These are phyloP conservation scores for Eustoma russellianum DNA, from an alignment of 257 asterid genomes.

Conservation along the genomic window DNA sequence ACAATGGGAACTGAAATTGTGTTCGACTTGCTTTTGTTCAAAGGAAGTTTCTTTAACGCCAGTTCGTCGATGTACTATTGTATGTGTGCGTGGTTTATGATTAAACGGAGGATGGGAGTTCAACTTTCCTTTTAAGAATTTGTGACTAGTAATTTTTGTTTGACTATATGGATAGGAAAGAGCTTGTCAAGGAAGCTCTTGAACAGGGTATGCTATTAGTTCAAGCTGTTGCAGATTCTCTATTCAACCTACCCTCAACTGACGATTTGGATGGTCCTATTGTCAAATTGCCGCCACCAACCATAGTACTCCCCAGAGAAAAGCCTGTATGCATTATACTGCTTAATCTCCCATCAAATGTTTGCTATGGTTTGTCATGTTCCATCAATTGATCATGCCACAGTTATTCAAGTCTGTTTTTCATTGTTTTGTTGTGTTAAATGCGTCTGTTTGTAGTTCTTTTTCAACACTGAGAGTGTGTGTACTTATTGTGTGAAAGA, in stretches of 20 bases:
- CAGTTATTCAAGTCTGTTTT: background rate
- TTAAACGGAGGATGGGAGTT: too few relatives aligned
- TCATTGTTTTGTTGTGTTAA: background rate
- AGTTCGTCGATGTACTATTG: background rate
- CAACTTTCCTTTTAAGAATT: background rate
- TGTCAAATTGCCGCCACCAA: slow-evolving; percentile 65
- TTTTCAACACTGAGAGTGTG: too few relatives aligned
- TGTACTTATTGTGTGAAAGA: too few relatives aligned
- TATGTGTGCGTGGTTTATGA: too few relatives aligned
- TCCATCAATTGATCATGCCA: background rate
- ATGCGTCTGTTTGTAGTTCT: too few relatives aligned
- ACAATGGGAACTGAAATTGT: background rate
- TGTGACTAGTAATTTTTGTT: background rate
- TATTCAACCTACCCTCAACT: slow-evolving; percentile 62
- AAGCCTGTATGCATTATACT: slow-evolving; percentile 54
- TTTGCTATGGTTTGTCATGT: too few relatives aligned
- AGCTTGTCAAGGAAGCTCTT: slow-evolving; percentile 40
- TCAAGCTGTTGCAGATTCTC: slow-evolving; percentile 78
- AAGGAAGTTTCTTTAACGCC: too few relatives aligned
- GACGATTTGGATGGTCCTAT: slow-evolving; percentile 76
- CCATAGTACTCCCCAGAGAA: slow-evolving; percentile 68
- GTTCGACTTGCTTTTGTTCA: background rate
- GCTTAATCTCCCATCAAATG: background rate
- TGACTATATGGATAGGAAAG: slow-evolving; percentile 46
- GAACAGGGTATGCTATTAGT: slow-evolving; percentile 70